Conservation (phyloP, 2,329 filamentous ascomycete genomes). For the Westerdykella ornata region DNA sequence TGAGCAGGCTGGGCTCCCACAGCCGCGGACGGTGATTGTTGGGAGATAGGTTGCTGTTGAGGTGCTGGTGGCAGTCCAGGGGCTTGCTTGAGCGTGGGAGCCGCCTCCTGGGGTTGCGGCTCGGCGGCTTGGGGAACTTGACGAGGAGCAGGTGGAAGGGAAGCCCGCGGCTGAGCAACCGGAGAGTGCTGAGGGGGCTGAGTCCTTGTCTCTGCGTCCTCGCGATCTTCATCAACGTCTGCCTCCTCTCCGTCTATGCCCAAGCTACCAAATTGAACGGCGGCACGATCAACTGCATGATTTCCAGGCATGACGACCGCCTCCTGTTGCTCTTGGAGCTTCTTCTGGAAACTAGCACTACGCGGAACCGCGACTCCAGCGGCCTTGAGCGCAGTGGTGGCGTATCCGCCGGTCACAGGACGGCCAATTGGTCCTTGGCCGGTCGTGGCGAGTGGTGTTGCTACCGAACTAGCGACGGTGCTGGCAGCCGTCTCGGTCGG, state of each 20-base stretch:
- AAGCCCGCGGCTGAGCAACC: conserved; percentile 73
- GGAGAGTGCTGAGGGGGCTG: conserved; percentile 93
- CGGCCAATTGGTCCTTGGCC: conserved; percentile 54
- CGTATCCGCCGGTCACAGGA: conserved; percentile 64
- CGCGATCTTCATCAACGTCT: conserved; percentile 88
- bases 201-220: conserved; percentile 89
- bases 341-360: conserved; percentile 73
- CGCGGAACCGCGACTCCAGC: conserved; percentile 54
- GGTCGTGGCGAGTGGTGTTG: conserved; percentile 53
- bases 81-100: conserved; percentile 52
- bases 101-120: conserved; percentile 32
- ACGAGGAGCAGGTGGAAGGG: conserved; percentile 66
- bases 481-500: conserved; percentile 79
- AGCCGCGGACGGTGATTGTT: conserved; percentile 41
- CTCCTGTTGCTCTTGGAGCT: conserved; percentile 90
- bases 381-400: conserved; percentile 75
- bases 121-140: conserved; percentile 40
- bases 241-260: conserved; percentile 71
- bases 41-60: conserved; percentile 45
- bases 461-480: conserved; percentile 70
- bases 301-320: conserved; percentile 97
- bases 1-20: conserved; percentile 51
- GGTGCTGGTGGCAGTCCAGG: conserved; percentile 57
- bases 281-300: conserved; percentile 84
- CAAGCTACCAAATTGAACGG: conserved; percentile 95